These are phyloP conservation scores for Oryza coarctata DNA, from an alignment of 176 grass and related monocot species.

Conservation along the genomic window DNA sequence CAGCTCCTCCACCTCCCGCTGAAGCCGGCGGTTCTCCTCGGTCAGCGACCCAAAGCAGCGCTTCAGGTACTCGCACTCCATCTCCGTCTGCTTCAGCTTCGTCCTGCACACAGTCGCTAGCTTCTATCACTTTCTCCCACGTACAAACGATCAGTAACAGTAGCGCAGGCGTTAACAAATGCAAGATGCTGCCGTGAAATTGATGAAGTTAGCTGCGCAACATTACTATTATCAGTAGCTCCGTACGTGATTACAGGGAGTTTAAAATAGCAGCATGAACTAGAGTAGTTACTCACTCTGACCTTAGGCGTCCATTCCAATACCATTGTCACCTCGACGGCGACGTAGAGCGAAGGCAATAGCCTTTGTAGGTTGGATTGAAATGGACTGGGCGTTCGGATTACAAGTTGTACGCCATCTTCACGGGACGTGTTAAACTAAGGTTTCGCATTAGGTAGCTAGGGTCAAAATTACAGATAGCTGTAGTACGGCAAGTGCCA, in stretches of 20 bases:
- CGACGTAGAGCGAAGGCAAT: constrained; percentile 16
- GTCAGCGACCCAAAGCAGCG: constrained; percentile 93
- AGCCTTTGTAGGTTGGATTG: not conserved
- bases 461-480: constrained; percentile 26
- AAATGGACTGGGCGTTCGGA: not conserved
- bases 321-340: constrained; percentile 10
- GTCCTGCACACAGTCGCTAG: constrained; percentile 55
- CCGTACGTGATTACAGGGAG: not conserved
- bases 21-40: constrained; percentile 94
- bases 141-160: not conserved
- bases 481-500: constrained; percentile 40
- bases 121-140: not conserved
- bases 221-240: not conserved
- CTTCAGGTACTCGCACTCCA: constrained; percentile 98
- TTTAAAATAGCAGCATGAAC: constrained; percentile 19
- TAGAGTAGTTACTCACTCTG: constrained; percentile 24
- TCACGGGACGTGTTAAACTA: constrained; percentile 15
- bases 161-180: not conserved
- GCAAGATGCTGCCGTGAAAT: not conserved
- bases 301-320: constrained; percentile 42
- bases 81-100: constrained; percentile 97
- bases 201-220: not conserved
- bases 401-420: constrained; percentile 19
- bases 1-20: constrained; percentile 95
- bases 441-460: not conserved